Conservation (phyloP, 2,329 filamentous ascomycete genomes). For the Davidsoniella virescens region DNA sequence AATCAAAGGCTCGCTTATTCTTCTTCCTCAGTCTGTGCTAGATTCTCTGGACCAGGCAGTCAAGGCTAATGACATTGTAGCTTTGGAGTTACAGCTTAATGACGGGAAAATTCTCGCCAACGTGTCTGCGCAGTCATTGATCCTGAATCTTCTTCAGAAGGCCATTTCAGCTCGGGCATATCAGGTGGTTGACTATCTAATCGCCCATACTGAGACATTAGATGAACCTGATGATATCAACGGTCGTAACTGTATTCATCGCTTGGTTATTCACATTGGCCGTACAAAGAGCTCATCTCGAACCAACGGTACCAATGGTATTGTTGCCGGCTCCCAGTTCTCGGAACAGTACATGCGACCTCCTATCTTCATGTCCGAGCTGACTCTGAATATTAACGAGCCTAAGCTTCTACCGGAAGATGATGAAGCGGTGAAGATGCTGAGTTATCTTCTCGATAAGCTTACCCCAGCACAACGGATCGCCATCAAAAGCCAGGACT, state of each 20-base stretch:
- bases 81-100: constrained; percentile 12
- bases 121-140: constrained; percentile 43
- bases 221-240: constrained; percentile 89
- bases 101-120: constrained; percentile 28
- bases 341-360: constrained; percentile 51
- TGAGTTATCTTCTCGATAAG: constrained; percentile 46
- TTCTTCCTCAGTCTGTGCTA: constrained; percentile 46
- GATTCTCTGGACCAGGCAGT: constrained; percentile 60
- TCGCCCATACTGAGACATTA: constrained; percentile 52
- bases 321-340: constrained; percentile 11
- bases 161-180: constrained; percentile 56
- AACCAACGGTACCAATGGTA: constrained; percentile 4
- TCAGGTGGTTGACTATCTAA: constrained; percentile 52
- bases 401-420: constrained; percentile 47
- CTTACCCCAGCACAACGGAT: constrained; percentile 50
- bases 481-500: constrained; percentile 54
- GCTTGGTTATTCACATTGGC: constrained; percentile 81
- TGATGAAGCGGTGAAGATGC: constrained; percentile 59
- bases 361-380: constrained; percentile 22
- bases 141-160: constrained; percentile 66
- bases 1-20: constrained; percentile 56
- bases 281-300: constrained; percentile 39
- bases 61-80: constrained; percentile 44
- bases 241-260: constrained; percentile 81
- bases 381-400: constrained; percentile 49